A percentile compares a stretch with the other conserved stretches of the same genome.
phyloP scores from a whole-genome alignment of 768 basidiomycete genomes.

The Termitomyces sp. region DNA sequence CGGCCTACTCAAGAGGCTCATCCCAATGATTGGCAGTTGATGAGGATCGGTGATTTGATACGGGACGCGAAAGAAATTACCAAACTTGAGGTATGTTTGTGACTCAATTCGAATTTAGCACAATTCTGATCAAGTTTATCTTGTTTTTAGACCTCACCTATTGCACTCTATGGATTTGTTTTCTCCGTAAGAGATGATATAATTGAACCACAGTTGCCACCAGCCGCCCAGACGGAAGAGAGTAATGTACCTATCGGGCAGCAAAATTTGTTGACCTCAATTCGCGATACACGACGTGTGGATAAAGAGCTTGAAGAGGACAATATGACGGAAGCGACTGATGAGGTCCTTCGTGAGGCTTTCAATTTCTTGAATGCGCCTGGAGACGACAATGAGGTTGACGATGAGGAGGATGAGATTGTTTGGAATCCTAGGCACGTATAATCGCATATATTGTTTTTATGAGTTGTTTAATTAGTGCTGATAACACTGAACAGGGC shows the following conservation, averaged over 20 bases:
- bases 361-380: conserved; percentile 43
- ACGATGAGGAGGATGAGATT: conserved; percentile 67
- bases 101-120: not conserved
- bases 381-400: conserved; percentile 56
- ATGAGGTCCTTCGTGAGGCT: conserved; percentile 73
- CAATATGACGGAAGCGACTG: conserved; percentile 61
- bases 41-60: conserved; percentile 86
- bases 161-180: conserved; percentile 13
- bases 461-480: not conserved
- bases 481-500: conserved; percentile 14
- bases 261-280: conserved; percentile 18
- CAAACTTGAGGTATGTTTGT: conserved; percentile 46
- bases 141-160: conserved; percentile 32
- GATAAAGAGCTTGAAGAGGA: conserved; percentile 41
- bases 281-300: conserved; percentile 18
- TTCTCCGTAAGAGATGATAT: conserved; percentile 8
- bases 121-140: not conserved
- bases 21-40: conserved; percentile 93
- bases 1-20: conserved; percentile 39
- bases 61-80: conserved; percentile 61
- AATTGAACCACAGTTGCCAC: conserved; percentile 17
- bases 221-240: conserved; percentile 1
- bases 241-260: conserved; percentile 10
- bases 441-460: not conserved
- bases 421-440: conserved; percentile 66